phyloP scores from a whole-genome alignment of 495 filamentous ascomycete genomes.

The Neurospora sp. region DNA sequence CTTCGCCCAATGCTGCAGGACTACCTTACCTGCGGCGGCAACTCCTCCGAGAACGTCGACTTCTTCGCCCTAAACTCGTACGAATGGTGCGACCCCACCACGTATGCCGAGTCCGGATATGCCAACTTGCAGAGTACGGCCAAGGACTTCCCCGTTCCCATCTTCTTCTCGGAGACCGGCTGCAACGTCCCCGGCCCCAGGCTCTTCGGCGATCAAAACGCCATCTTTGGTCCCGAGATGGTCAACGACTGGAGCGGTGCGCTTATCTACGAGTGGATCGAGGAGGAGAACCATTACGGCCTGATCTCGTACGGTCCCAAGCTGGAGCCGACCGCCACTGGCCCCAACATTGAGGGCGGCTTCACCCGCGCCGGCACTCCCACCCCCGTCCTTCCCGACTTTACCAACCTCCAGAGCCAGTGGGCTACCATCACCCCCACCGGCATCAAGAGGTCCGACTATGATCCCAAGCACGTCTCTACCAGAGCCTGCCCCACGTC shows the following conservation, averaged over 20 bases:
- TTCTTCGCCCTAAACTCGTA: constrained; percentile 85
- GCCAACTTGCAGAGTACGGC: constrained; percentile 44
- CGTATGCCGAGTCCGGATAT: constrained; percentile 62
- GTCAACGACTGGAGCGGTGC: constrained; percentile 65
- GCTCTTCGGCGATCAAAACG: constrained; percentile 62
- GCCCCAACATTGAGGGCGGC: constrained; percentile 49
- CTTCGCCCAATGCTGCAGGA: constrained; percentile 82
- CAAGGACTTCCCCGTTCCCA: constrained; percentile 54
- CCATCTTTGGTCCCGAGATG: constrained; percentile 71
- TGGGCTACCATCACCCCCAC: constrained; percentile 66
- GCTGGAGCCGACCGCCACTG: constrained; percentile 35
- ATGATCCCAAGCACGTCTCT: constrained; percentile 46
- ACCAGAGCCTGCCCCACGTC: constrained; percentile 62
- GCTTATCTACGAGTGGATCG: constrained; percentile 85
- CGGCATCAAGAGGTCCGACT: constrained; percentile 53
- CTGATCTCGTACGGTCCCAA: constrained; percentile 65
- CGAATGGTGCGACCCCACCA: constrained; percentile 68
- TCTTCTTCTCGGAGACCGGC: constrained; percentile 78
- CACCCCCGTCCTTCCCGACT: constrained; percentile 65
- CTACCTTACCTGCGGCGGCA: constrained; percentile 68
- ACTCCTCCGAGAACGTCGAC: constrained; percentile 61
- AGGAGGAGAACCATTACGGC: constrained; percentile 78
- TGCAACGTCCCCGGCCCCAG: constrained; percentile 61
- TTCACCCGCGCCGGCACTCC: constrained; percentile 64
- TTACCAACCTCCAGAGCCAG: constrained; percentile 60